Conservation (phyloP, 306 rosid genomes). For the Inga oerstediana region DNA sequence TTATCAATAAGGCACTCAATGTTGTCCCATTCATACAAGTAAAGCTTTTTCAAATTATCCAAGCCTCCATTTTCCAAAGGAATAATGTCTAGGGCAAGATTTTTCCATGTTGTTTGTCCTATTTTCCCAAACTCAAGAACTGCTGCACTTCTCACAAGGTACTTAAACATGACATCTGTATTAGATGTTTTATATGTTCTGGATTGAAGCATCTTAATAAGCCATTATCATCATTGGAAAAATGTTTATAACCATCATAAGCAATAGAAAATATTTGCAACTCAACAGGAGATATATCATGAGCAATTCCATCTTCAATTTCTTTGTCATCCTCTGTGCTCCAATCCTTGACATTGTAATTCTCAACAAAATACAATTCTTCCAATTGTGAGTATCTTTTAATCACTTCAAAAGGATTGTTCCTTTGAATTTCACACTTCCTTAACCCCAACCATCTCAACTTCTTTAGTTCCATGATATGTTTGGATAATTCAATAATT, state of each 20-base stretch:
- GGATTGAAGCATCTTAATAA: too few species aligned
- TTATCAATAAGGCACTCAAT: too few species aligned
- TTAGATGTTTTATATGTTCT: too few species aligned
- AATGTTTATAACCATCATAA: neutral
- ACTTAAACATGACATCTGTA: too few species aligned
- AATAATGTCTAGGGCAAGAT: too few species aligned
- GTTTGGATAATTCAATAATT: neutral
- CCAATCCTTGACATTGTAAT: neutral
- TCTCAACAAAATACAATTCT: neutral
- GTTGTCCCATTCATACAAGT: too few species aligned
- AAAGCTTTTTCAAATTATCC: too few species aligned
- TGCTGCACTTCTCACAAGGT: too few species aligned
- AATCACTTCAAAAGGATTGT: slow-evolving; percentile 22
- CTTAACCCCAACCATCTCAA: slow-evolving; percentile 31
- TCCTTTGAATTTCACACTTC: neutral
- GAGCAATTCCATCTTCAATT: neutral
- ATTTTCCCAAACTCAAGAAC: too few species aligned
- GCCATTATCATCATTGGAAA: too few species aligned
- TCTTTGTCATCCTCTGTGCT: neutral
- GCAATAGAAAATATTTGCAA: slow-evolving; percentile 22
- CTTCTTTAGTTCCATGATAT: neutral
- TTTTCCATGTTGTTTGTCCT: too few species aligned
- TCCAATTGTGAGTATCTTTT: neutral
- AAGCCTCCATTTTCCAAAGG: too few species aligned
- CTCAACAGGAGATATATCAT: neutral